These are phyloP conservation scores for Calonectria fujianensis DNA, from an alignment of 2,329 filamentous ascomycete species.

Conservation along the genomic window DNA sequence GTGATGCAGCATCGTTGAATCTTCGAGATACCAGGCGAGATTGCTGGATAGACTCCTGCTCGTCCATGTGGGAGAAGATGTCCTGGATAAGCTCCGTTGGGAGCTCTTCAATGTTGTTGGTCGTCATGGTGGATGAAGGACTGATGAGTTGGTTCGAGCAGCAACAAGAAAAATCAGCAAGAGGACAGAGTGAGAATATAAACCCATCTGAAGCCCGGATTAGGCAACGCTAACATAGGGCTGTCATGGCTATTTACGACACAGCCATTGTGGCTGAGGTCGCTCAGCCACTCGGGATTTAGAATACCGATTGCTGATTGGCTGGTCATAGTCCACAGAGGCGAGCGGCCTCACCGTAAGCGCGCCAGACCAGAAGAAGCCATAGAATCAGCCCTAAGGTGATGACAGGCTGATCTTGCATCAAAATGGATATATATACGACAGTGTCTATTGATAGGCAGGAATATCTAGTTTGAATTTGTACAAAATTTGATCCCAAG, in stretches of 20 bases:
- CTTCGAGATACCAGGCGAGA: neutral
- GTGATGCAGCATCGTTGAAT: neutral
- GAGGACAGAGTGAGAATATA: neutral
- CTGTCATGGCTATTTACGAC: neutral
- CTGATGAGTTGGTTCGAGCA: neutral
- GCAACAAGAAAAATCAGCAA: neutral
- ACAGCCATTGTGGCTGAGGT: slow-evolving; percentile 1
- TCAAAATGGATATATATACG: neutral
- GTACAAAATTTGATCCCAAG: neutral
- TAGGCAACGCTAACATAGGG: neutral
- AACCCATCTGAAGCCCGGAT: neutral
- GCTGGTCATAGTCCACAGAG: neutral
- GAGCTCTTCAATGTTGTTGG: neutral
- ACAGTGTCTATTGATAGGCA: neutral
- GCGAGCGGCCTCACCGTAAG: neutral
- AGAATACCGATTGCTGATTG: neutral
- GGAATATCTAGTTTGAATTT: neutral
- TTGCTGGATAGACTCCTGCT: neutral
- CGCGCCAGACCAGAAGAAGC: neutral
- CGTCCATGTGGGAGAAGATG: neutral
- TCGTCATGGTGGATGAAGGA: neutral
- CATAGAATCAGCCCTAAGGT: neutral
- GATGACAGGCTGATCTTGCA: neutral
- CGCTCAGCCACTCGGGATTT: neutral
- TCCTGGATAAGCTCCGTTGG: neutral